Base-by-base conservation (phyloP, 148 eudicot genomes). In the Amaranthus palmeri region DNA sequence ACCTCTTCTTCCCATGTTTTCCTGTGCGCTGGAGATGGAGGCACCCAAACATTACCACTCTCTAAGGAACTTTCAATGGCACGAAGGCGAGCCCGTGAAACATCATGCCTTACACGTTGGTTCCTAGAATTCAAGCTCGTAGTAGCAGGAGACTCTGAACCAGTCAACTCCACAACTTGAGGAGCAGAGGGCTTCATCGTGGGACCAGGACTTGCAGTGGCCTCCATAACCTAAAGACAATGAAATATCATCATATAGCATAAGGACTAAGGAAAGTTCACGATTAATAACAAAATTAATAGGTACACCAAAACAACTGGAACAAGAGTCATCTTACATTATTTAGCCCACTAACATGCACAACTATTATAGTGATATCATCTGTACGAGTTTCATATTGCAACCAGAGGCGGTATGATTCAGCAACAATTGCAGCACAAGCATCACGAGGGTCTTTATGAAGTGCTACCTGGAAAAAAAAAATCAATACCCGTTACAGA, bases 331-430 rank as follows among this genome's bases (percentile, higher is more conserved):
- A 65, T 60, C 91, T 83, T 86, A 95, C 99, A 67, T 87, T 80
- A 74, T 73, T 76, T 59, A 95, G 75, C 41, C 96, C 97, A 81
- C 79, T 83, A 54, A 92, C 80, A 70, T 95, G 96, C 65, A 88
- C 99, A 65, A 95, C 96, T 76, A 95, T 86, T 70, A 95, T 87
- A 69, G 99, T 92, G 42, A 95, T 95, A 76, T 95, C 99, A 86
- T 95, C 99, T 14, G 99, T 95, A 58, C 99, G 99, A 76, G 99
- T 95, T 85, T 95, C 99, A 78, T 86, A 95, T 79, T 95, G 99
- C 74, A 95, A 83, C 99, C 99, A 95, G 73, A 91, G 96, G 70
- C 99, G 88, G 80, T 95, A 95, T 5, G 99, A 95, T 83, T 95
- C 99, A 52, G 99, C 99, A 81, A 95, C 99, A 80, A 95, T 92